phyloP scores from a whole-genome alignment of 2,329 filamentous ascomycete genomes.

The Cladophialophora carrionii region DNA sequence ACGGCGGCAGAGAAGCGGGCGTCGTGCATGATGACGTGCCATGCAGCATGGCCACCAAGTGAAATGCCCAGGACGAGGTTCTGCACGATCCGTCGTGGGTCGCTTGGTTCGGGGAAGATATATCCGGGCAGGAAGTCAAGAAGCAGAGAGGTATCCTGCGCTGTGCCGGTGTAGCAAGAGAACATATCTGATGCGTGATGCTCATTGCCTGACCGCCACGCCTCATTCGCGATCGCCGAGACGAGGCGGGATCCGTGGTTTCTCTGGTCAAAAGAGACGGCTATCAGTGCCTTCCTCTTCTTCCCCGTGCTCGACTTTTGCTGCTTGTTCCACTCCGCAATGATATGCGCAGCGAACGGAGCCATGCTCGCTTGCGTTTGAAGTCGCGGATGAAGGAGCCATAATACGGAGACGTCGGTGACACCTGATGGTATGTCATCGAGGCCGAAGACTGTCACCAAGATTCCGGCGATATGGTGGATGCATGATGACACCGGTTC shows the following conservation, averaged over 20 bases:
- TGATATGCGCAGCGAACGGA: slow-evolving; percentile 68
- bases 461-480: slow-evolving; percentile 74
- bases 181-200: slow-evolving; percentile 93
- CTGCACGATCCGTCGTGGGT: slow-evolving; percentile 52
- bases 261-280: slow-evolving; percentile 84
- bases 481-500: slow-evolving; percentile 45
- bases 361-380: slow-evolving; percentile 73
- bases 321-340: slow-evolving; percentile 67
- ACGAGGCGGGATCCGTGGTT: slow-evolving; percentile 82
- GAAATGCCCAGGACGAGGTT: slow-evolving; percentile 82
- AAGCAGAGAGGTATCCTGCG: slow-evolving; percentile 72
- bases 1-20: slow-evolving; percentile 77
- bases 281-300: slow-evolving; percentile 67
- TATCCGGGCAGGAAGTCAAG: slow-evolving; percentile 80
- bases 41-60: slow-evolving; percentile 83
- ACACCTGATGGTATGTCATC: slow-evolving; percentile 66
- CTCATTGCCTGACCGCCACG: slow-evolving; percentile 78
- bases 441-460: slow-evolving; percentile 79
- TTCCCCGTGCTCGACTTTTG: slow-evolving; percentile 37
- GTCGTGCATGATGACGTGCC: slow-evolving; percentile 80
- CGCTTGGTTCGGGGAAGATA: slow-evolving; percentile 60
- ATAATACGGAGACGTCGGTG: slow-evolving; percentile 72
- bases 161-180: slow-evolving; percentile 63
- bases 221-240: slow-evolving; percentile 68
- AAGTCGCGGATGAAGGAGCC: slow-evolving; percentile 83